Percentiles rank a stretch among this genome's conserved stretches.
phyloP scores from a whole-genome alignment of 176 grass and related monocot genomes.

The Paspalum vaginatum region DNA sequence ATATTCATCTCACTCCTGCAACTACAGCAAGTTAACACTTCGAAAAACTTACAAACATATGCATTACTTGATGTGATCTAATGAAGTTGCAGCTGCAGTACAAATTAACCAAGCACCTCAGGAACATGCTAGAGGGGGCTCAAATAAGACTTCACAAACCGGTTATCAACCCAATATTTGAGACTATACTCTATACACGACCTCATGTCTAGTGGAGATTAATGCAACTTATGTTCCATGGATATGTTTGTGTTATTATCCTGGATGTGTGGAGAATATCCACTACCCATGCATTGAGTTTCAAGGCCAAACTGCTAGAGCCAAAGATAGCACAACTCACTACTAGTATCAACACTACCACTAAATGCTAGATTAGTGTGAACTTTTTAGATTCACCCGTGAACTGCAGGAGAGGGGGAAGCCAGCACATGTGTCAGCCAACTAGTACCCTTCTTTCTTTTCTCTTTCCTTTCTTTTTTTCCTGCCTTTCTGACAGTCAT shows the following conservation, averaged over 20 bases:
- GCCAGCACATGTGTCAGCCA: background rate
- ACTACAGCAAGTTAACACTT: background rate
- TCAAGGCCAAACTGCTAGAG: background rate
- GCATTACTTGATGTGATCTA: background rate
- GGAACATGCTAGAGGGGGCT: background rate
- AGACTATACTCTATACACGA: background rate
- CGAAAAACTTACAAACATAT: background rate
- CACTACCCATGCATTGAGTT: background rate
- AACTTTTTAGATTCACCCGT: background rate
- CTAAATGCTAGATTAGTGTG: background rate
- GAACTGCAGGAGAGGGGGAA: background rate
- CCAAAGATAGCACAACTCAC: background rate
- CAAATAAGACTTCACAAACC: constrained; percentile 4
- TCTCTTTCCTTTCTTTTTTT: background rate
- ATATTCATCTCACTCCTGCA: too few species aligned
- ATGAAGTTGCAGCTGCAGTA: background rate
- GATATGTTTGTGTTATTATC: background rate
- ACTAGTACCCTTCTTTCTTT: background rate
- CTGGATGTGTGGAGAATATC: background rate
- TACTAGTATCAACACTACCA: background rate
- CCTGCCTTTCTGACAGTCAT: background rate
- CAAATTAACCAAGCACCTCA: background rate
- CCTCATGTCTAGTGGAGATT: background rate
- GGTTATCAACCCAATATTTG: background rate
- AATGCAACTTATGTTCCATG: background rate